Evolutionary conservation across 495 filamentous ascomycete genomes (phyloP).

Genomic region (Cetradonia linearis): DNA sequence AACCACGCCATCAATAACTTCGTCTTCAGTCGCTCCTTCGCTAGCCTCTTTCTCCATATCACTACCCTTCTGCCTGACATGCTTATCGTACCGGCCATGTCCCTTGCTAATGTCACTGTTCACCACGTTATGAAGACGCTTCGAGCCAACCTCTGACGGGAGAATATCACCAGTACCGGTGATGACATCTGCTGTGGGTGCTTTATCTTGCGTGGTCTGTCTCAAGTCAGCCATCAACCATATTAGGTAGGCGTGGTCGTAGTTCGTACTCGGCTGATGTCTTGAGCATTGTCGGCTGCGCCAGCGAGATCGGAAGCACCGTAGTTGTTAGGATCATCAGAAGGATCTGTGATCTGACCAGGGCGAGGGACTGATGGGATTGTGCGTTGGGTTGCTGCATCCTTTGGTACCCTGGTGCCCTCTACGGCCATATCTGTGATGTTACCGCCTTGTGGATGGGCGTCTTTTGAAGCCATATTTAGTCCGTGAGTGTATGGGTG

Average conservation of each 20-base stretch:
- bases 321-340: slow-evolving; percentile 21
- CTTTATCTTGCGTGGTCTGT: slow-evolving; percentile 33
- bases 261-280: slow-evolving; percentile 36
- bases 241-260: neutral
- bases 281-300: slow-evolving; percentile 44
- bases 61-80: slow-evolving; percentile 33
- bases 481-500: neutral
- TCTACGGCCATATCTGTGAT: slow-evolving; percentile 43
- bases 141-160: slow-evolving; percentile 38
- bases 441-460: slow-evolving; percentile 30
- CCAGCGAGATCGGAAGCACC: slow-evolving; percentile 31
- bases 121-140: slow-evolving; percentile 31
- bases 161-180: slow-evolving; percentile 43
- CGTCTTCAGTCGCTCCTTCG: slow-evolving; percentile 27
- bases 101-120: slow-evolving; percentile 31
- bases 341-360: slow-evolving; percentile 32
- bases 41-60: slow-evolving; percentile 34
- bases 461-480: slow-evolving; percentile 15
- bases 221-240: neutral
- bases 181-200: slow-evolving; percentile 38
- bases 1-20: slow-evolving; percentile 23
- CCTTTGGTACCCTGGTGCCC: slow-evolving; percentile 45
- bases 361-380: slow-evolving; percentile 49
- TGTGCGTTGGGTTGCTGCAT: slow-evolving; percentile 41
- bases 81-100: slow-evolving; percentile 35